Evolutionary conservation across 106 monocot genomes (phyloP).

Genomic region (Platanthera zijinensis): DNA sequence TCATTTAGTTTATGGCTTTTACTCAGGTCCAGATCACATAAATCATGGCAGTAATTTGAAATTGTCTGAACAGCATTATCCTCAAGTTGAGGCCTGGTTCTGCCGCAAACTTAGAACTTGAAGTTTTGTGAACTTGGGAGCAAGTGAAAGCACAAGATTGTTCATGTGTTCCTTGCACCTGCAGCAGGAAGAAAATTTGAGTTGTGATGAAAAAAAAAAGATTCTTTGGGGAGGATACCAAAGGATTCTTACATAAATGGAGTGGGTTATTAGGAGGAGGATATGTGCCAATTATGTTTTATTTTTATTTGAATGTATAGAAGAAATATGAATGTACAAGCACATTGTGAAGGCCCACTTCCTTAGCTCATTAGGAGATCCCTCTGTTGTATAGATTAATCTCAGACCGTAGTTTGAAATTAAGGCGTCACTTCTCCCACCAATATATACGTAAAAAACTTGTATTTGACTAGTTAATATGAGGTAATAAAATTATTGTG

Average conservation of each 20-base stretch:
- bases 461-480: no score
- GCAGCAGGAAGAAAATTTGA: not conserved
- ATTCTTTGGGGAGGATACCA: not conserved
- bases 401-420: no score
- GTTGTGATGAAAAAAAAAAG: not conserved
- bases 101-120: slow-evolving; percentile 63
- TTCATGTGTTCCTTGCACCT: slow-evolving; percentile 96
- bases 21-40: slow-evolving; percentile 89
- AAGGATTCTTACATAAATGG: not conserved
- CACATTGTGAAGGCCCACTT: no score
- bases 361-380: no score
- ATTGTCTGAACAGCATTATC: slow-evolving; percentile 69
- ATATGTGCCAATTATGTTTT: no score
- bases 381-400: no score
- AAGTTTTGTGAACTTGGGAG: slow-evolving; percentile 81
- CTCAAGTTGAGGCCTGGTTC: slow-evolving; percentile 62
- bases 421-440: no score
- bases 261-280: no score
- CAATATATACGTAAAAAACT: no score
- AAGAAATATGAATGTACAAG: no score
- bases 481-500: no score
- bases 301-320: no score
- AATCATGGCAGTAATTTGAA: slow-evolving; percentile 72
- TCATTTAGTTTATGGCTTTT: slow-evolving; percentile 70
- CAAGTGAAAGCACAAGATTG: slow-evolving; percentile 67